Evolutionary conservation across 495 filamentous ascomycete species (phyloP).

Genomic region (Lasiosphaeria ovina): DNA sequence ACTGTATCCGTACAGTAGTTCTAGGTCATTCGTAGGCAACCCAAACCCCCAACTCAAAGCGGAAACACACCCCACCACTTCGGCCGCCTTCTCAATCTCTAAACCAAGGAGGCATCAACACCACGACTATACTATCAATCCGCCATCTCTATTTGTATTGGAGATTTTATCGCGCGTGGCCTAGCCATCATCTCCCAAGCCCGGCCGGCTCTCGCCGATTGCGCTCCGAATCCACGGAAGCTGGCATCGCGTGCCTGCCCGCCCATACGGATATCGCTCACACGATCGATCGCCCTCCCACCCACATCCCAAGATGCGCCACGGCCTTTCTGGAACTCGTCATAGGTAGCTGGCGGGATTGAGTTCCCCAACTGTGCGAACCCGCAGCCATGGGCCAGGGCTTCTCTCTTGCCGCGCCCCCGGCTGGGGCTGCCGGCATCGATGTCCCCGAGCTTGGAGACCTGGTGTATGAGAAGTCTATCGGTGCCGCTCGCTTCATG

Average conservation of each 20-base stretch:
- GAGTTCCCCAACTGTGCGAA: slow-evolving; percentile 11
- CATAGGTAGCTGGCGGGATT: slow-evolving; percentile 19
- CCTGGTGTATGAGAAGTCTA: slow-evolving; percentile 84
- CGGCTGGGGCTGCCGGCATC: slow-evolving; percentile 86
- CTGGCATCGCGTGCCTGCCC: not conserved
- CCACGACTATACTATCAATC: too few relatives aligned
- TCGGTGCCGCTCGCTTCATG: slow-evolving; percentile 94
- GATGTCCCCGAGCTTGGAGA: slow-evolving; percentile 90
- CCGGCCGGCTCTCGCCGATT: too few relatives aligned
- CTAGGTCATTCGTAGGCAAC: too few relatives aligned
- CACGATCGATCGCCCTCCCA: not conserved
- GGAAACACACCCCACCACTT: too few relatives aligned
- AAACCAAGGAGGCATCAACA: too few relatives aligned
- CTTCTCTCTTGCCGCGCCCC: slow-evolving; percentile 87
- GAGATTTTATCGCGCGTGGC: too few relatives aligned
- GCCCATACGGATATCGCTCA: not conserved
- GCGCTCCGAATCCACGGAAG: too few relatives aligned
- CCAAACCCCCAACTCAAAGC: too few relatives aligned
- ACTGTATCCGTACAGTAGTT: too few relatives aligned
- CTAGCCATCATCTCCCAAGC: too few relatives aligned
- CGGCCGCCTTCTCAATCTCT: too few relatives aligned
- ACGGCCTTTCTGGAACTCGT: slow-evolving; percentile 4
- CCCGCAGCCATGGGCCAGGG: slow-evolving; percentile 79
- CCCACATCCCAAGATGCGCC: slow-evolving; percentile 17
- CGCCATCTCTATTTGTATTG: too few relatives aligned